A percentile compares a stretch with the other conserved stretches of the same genome.
These are phyloP conservation scores for Saccharomyces eubayanus DNA, from an alignment of 805 yeast genomes.

Conservation along the genomic window DNA sequence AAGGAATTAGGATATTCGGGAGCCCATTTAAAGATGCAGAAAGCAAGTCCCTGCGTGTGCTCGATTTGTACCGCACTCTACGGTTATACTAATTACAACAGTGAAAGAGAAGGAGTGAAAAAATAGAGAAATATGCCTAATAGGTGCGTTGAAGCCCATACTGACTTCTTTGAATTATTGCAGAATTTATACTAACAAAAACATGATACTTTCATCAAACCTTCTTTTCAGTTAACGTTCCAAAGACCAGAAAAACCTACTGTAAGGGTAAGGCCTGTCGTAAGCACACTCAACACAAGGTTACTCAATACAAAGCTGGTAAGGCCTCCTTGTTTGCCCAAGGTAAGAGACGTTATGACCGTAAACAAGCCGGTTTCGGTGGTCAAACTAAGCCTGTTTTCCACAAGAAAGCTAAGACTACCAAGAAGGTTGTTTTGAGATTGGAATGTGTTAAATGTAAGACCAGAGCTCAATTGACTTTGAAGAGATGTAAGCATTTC, in stretches of 20 bases:
- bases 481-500: conserved; percentile 99
- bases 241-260: conserved; percentile 99
- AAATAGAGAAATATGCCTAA: not conserved
- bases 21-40: not conserved
- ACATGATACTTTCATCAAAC: not conserved
- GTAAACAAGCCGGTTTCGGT: conserved; percentile 99
- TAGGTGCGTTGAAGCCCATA: not conserved
- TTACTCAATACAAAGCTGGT: conserved; percentile 99
- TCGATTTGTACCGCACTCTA: not conserved
- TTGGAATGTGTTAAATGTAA: conserved; percentile 97
- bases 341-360: conserved; percentile 99
- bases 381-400: conserved; percentile 99
- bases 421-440: conserved; percentile 99
- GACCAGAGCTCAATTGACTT: conserved; percentile 95
- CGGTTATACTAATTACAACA: not conserved
- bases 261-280: conserved; percentile 99
- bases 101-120: not conserved
- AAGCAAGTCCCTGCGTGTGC: not conserved
- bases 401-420: conserved; percentile 99
- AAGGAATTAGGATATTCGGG: not conserved
- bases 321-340: conserved; percentile 98
- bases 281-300: conserved; percentile 99
- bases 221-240: conserved; percentile 81
- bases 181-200: not conserved
- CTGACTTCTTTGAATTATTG: not conserved